phyloP scores from a whole-genome alignment of 192 early-diverging fungal species.

The Umbelopsis ramanniana region DNA sequence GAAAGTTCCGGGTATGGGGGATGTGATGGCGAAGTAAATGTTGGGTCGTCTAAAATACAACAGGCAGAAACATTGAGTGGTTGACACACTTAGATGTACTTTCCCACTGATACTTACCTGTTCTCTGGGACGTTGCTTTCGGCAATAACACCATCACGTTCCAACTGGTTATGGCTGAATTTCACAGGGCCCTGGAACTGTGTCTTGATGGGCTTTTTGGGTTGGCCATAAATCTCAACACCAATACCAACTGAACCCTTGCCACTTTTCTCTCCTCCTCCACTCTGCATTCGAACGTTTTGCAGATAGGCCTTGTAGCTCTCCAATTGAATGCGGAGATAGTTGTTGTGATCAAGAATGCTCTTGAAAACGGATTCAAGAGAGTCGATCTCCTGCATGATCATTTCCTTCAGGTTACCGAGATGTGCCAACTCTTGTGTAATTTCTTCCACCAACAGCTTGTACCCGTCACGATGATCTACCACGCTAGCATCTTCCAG shows the following conservation, averaged over 20 bases:
- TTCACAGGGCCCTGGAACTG: constrained; percentile 77
- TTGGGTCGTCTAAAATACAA: constrained; percentile 59
- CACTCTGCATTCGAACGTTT: constrained; percentile 87
- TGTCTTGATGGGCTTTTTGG: constrained; percentile 45
- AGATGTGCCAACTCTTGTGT: constrained; percentile 86
- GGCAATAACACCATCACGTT: constrained; percentile 87
- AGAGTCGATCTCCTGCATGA: constrained; percentile 77
- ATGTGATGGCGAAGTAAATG: constrained; percentile 86
- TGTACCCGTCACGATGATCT: constrained; percentile 69
- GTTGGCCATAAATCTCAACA: constrained; percentile 57
- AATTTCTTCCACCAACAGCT: constrained; percentile 85
- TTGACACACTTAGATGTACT: neutral
- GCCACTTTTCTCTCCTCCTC: constrained; percentile 44
- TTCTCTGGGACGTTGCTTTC: constrained; percentile 90
- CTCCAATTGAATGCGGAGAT: constrained; percentile 84
- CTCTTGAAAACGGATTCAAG: constrained; percentile 89
- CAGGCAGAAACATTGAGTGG: neutral
- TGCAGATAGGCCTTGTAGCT: constrained; percentile 93
- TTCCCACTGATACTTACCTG: constrained; percentile 45
- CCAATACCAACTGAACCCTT: constrained; percentile 50
- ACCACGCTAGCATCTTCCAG: constrained; percentile 76
- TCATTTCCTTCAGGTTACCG: constrained; percentile 85
- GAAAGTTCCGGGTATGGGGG: constrained; percentile 86
- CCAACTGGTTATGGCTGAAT: constrained; percentile 80
- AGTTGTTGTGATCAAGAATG: constrained; percentile 94